phyloP scores from a whole-genome alignment of 1,284 basidiomycete species.

The Heliocybe sulcata region DNA sequence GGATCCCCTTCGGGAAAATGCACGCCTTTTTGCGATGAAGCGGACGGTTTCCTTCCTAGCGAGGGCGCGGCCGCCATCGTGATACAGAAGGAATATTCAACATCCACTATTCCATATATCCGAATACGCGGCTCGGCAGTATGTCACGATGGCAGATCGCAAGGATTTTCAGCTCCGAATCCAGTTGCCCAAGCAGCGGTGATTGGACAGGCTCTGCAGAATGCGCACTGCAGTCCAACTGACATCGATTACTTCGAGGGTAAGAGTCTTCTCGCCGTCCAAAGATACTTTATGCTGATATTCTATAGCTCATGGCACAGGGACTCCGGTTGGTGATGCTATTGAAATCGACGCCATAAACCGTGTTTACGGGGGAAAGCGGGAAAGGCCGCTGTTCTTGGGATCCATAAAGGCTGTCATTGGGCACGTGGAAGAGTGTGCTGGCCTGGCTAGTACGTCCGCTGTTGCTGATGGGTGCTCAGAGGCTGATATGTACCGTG shows the following conservation, averaged over 20 bases:
- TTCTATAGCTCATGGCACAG: slow-evolving; percentile 9
- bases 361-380: slow-evolving; percentile 1
- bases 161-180: slow-evolving; percentile 13
- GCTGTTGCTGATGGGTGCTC: background rate
- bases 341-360: slow-evolving; percentile 8
- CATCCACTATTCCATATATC: background rate
- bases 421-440: background rate
- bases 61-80: slow-evolving; percentile 13
- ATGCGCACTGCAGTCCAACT: background rate
- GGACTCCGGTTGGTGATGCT: slow-evolving; percentile 9
- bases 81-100: slow-evolving; percentile 5
- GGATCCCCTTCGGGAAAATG: slow-evolving; percentile 10
- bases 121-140: slow-evolving; percentile 8
- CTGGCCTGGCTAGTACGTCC: background rate
- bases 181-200: slow-evolving; percentile 9
- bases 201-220: slow-evolving; percentile 6
- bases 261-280: background rate
- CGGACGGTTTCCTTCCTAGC: slow-evolving; percentile 13
- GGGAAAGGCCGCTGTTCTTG: background rate
- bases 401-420: background rate
- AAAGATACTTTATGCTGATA: background rate
- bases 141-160: slow-evolving; percentile 11
- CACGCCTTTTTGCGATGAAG: slow-evolving; percentile 10
- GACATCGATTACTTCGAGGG: background rate
- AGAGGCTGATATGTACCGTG: background rate